Base-by-base conservation (phyloP, 352 stramenopile genomes). In the Pythium vanterpoolii region DNA sequence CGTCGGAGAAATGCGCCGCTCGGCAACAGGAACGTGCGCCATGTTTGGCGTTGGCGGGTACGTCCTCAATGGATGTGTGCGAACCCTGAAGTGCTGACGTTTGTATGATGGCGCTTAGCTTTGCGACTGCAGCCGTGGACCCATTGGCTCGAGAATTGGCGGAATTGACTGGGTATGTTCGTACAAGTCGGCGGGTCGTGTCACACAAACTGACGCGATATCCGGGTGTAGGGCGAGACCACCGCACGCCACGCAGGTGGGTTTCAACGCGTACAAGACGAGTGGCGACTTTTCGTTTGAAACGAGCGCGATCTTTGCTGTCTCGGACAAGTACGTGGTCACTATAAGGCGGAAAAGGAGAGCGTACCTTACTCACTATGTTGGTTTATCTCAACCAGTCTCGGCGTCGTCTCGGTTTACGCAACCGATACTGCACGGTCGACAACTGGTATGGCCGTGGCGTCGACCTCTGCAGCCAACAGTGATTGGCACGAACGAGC, bases 41-140 rank as follows among this genome's bases (percentile, higher is more conserved):
- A 50, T 90, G 31, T 92, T 94, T 65, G 84, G 84, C 28, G 58
- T 69, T 23, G 72, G 78, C 56, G 83, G 84, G 81, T 93, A 62
- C 30, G 69, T 69, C n/a, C 16, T 36, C 8, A 11, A 10, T 46
- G 24, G 1, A 18, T 5, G 28, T 43, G 33, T 38, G 23, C 16
- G 18, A 39, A 18, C 18, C n/a, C n/a, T 54, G 47, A 16, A 13
- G 43, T 39, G 14, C 10, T 23, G 16, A 14, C 18, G 34, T 16
- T 28, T 19, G 45, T 19, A 26, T 7, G 31, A 27, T 21, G 10
- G 2, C 1, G 1, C 31, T 3, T 27, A 73, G 66, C 3, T 73
- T 73, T 24, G 39, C 57, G 19, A 68, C 57, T 0, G 61, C 57
- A 14, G 39, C 42, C 1, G 19, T 64, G n/a, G 38, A 39, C 19